Percentiles rank a stretch among this genome's conserved stretches.
Evolutionary conservation across 2,329 filamentous ascomycete species (phyloP).

Genomic region (Ascochyta clinopodiicola): DNA sequence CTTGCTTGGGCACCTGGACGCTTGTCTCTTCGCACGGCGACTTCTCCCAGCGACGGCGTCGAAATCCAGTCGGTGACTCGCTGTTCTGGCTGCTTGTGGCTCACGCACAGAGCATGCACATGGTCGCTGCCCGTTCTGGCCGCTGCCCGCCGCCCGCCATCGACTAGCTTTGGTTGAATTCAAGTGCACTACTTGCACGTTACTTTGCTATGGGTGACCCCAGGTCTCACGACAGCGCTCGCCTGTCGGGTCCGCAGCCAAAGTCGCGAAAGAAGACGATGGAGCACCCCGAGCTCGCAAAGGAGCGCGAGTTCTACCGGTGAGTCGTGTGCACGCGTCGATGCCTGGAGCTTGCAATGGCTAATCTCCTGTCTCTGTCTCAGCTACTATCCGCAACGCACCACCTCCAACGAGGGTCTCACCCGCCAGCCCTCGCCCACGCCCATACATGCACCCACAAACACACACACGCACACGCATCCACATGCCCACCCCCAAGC

Average conservation of each 20-base stretch:
- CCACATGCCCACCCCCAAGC: too few relatives aligned
- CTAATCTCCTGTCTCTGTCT: not conserved
- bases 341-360: not conserved
- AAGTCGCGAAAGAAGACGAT: slow-evolving; percentile 26
- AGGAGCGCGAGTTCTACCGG: slow-evolving; percentile 48
- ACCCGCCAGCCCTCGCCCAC: slow-evolving; percentile 30
- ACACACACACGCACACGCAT: too few relatives aligned
- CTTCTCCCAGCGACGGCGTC: slow-evolving; percentile 6
- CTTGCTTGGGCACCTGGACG: not conserved
- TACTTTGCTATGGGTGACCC: slow-evolving; percentile 11
- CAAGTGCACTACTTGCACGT: not conserved
- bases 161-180: slow-evolving; percentile 9
- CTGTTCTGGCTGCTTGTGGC: slow-evolving; percentile 6
- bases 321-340: slow-evolving; percentile 2
- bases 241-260: slow-evolving; percentile 7
- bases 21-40: slow-evolving; percentile 10
- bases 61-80: not conserved
- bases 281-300: slow-evolving; percentile 35
- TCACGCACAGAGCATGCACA: slow-evolving; percentile 3
- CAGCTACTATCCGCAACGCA: slow-evolving; percentile 42
- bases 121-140: slow-evolving; percentile 5
- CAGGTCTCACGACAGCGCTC: slow-evolving; percentile 12
- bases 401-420: slow-evolving; percentile 24
- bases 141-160: slow-evolving; percentile 9
- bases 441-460: not conserved